Evolutionary conservation across 768 basidiomycete species (phyloP).

Genomic region (Termitomyces sp.): DNA sequence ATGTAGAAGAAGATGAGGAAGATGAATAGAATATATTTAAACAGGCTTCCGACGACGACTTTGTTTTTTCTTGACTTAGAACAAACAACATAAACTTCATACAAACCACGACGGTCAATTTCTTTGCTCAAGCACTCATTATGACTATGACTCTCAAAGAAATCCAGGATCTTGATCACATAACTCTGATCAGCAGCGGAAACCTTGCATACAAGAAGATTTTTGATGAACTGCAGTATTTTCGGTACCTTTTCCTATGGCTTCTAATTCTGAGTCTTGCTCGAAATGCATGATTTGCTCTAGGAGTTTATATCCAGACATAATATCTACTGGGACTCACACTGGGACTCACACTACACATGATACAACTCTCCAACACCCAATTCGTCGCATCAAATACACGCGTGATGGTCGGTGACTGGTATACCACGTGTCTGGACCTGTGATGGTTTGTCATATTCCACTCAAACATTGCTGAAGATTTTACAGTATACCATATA

Average conservation of each 20-base stretch:
- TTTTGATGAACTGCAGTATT: neutral
- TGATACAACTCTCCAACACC: neutral
- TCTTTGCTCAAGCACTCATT: neutral
- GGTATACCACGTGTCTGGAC: neutral
- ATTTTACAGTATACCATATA: neutral
- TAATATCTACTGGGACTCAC: neutral
- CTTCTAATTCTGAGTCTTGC: neutral
- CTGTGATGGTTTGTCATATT: neutral
- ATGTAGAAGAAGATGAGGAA: too few species aligned
- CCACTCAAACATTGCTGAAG: neutral
- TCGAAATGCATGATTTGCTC: neutral
- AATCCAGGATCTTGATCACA: slow-evolving; percentile 12
- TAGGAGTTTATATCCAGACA: neutral
- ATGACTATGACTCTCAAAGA: slow-evolving; percentile 7
- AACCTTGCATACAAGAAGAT: neutral
- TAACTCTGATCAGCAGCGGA: slow-evolving; percentile 12
- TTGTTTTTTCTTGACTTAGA: too few species aligned
- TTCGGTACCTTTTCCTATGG: neutral
- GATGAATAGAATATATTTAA: too few species aligned
- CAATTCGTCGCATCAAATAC: neutral
- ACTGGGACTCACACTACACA: too few species aligned
- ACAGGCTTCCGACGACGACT: too few species aligned
- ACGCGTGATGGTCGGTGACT: neutral
- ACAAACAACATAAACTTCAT: neutral
- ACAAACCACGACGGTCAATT: neutral